Percentiles rank a stretch among this genome's conserved stretches.
Evolutionary conservation across 202 grass and related monocot species (phyloP).

Genomic region (Alloteropsis angusta): DNA sequence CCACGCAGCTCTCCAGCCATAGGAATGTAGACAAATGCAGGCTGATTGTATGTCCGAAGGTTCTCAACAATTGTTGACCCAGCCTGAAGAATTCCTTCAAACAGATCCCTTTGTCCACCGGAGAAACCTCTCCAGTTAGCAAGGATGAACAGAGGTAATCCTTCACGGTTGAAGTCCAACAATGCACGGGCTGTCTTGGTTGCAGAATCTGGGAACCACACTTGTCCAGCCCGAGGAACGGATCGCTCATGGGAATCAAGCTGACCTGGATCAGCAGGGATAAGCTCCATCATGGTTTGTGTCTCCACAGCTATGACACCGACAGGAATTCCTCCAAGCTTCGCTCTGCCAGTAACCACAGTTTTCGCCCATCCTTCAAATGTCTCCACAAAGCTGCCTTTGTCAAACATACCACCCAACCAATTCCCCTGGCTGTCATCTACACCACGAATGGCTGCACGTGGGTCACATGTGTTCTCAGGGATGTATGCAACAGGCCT

Average conservation of each 20-base stretch:
- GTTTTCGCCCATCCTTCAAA: slow-evolving; percentile 84
- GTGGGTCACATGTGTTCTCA: slow-evolving; percentile 70
- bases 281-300: slow-evolving; percentile 64
- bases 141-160: slow-evolving; percentile 75
- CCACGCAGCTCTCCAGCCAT: slow-evolving; percentile 79
- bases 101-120: slow-evolving; percentile 76
- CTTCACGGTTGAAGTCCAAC: slow-evolving; percentile 73
- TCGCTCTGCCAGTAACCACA: slow-evolving; percentile 75
- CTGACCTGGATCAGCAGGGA: slow-evolving; percentile 80
- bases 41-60: slow-evolving; percentile 81
- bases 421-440: slow-evolving; percentile 52
- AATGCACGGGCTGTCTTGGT: slow-evolving; percentile 74
- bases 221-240: slow-evolving; percentile 69
- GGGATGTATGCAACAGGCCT: slow-evolving; percentile 56
- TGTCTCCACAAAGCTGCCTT: slow-evolving; percentile 72
- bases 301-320: slow-evolving; percentile 79
- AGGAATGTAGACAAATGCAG: slow-evolving; percentile 83
- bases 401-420: slow-evolving; percentile 80
- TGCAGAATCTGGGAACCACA: slow-evolving; percentile 87
- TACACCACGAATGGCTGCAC: slow-evolving; percentile 55
- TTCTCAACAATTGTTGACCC: slow-evolving; percentile 83
- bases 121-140: slow-evolving; percentile 92
- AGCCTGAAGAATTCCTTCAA: slow-evolving; percentile 89
- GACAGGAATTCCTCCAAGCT: slow-evolving; percentile 74
- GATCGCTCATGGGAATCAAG: slow-evolving; percentile 65